Evolutionary conservation across 257 asterid species (phyloP), one percentile per base, ranked within the genome.

Genomic region (Misopates orontium): DNA sequence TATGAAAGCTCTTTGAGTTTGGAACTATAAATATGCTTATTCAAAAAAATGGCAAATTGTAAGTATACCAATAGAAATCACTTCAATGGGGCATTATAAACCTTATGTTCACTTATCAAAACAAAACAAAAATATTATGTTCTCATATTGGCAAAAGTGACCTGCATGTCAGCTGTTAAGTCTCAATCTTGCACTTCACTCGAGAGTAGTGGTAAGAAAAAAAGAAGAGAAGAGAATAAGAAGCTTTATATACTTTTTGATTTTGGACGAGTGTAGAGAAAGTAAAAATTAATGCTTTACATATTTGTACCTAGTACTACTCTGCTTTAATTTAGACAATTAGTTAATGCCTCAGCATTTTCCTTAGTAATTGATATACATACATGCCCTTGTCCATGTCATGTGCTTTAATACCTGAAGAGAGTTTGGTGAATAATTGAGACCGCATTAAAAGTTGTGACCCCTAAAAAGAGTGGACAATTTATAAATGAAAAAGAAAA

Each of bases 151-250:
- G n/a, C n/a, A n/a, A n/a, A n/a, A n/a, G n/a, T n/a, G n/a, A n/a
- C n/a, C n/a, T n/a, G n/a, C n/a, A n/a, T n/a, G n/a, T n/a, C n/a
- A n/a, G 36, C 36, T 56, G 64, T 55, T 21, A 41, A 32, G 71
- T 51, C 53, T 45, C 55, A 42, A 67, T 42, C 51, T 53, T 63
- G 66, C 60, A 63, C 60, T 63, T 71, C 18, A 55, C 14, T 45
- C 56, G 44, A 56, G 48, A 64, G 36, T 12, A 23, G 49, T 23
- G 20, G 31, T 8, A 39, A 22, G 32, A 21, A 13, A 24, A 51
- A 3, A 28, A 3, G 28, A 22, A 20, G 58, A 44, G 5, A 8
- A 18, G 36, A 40, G 62, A 70, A 52, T 44, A 62, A 17, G n/a
- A 44, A 31, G 32, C 32, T 24, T 68, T 60, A 44, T 19, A 47